Base-by-base conservation (phyloP, 305 asterid genomes). In the Fraxinus albicans region DNA sequence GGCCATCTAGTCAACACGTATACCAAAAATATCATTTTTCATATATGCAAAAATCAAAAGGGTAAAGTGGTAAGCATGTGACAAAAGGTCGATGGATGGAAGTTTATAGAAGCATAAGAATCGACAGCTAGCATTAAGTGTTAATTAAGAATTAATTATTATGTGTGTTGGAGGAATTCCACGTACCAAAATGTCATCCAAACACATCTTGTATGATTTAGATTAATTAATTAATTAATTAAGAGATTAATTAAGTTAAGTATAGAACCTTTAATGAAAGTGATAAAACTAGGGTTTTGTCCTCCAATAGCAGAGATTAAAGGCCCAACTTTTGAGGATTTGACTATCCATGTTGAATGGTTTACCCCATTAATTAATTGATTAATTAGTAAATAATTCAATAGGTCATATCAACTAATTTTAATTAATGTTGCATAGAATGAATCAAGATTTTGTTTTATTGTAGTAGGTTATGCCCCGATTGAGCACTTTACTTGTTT, bases 251-350 rank as follows among this genome's bases (percentile, higher is more conserved):
- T 55, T n/a, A 58, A n/a, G 67, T 63, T 3, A 47, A 13, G 58
- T 55, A 55, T 55, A n/a, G 23, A 31, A 6, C 40, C 38, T 69
- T 70, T 72, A 72, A 13, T 72, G 40, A 33, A 72, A 72, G 76
- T 72, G 25, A 33, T 15, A 33, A 72, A 72, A 72, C 23, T 72
- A 72, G 47, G 76, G 44, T 72, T 70, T 72, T 12, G 35, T 12
- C 36, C 74, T 12, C 74, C 19, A 67, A 67, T 27, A 15, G 42
- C 47, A 33, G 34, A 72, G 77, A 72, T 72, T 33, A 72, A 33
- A 33, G 77, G 77, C 47, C 77, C 77, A 2, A 33, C 47, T 72
- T 31, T 72, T 72, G 13, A 72, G 77, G 77, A 72, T 67, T 72
- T 72, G 77, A 72, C 77, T 72, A 34, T 34, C 47, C 67, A 15